phyloP scores from a whole-genome alignment of 148 eudicot genomes.

The Drosera capensis region DNA sequence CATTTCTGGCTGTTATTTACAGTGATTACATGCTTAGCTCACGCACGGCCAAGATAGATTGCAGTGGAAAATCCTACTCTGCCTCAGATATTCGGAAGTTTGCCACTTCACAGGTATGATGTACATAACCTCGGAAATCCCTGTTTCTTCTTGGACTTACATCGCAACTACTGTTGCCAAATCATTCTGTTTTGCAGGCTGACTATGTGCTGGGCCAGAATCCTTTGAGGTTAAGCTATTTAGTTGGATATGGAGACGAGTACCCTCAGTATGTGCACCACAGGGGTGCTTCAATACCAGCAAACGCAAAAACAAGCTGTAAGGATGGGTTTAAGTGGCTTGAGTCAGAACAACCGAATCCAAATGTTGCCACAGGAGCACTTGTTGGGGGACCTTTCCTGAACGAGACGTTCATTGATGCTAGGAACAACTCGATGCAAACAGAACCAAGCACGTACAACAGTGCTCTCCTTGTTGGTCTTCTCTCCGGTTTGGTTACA shows the following conservation, averaged over 20 bases:
- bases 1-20: constrained; percentile 71
- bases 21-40: constrained; percentile 89
- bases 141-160: not conserved
- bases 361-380: constrained; percentile 68
- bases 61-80: constrained; percentile 33
- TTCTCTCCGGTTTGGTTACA: constrained; percentile 71
- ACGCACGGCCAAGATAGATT: constrained; percentile 36
- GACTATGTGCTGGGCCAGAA: constrained; percentile 78
- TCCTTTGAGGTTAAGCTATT: constrained; percentile 67
- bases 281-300: constrained; percentile 88
- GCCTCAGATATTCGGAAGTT: constrained; percentile 66
- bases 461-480: constrained; percentile 63
- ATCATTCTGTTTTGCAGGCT: constrained; percentile 23
- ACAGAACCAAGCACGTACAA: constrained; percentile 81
- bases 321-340: constrained; percentile 59
- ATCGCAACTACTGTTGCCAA: not conserved
- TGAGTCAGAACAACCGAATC: constrained; percentile 42
- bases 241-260: constrained; percentile 78
- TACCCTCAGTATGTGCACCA: constrained; percentile 77
- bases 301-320: constrained; percentile 38
- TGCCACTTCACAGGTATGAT: constrained; percentile 63
- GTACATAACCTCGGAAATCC: not conserved
- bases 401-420: constrained; percentile 56
- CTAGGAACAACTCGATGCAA: constrained; percentile 78
- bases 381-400: constrained; percentile 77